These are phyloP conservation scores for Colletotrichum sp. DNA, from an alignment of 2,329 filamentous ascomycete genomes.

Conservation along the genomic window DNA sequence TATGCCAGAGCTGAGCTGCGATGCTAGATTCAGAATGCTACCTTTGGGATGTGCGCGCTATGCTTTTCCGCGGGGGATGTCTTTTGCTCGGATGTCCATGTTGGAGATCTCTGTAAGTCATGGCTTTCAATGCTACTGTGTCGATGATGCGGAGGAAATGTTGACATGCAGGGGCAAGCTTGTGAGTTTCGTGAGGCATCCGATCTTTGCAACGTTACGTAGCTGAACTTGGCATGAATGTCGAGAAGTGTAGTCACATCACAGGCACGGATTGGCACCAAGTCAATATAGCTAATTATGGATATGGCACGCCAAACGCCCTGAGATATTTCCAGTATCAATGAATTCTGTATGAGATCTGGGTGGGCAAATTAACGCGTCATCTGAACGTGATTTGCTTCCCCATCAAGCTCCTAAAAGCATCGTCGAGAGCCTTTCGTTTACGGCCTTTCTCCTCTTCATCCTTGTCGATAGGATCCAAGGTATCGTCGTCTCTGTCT, in stretches of 20 bases:
- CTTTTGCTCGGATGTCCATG: background rate
- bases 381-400: slow-evolving; percentile 68
- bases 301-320: background rate
- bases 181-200: background rate
- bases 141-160: background rate
- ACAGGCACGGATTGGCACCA: background rate
- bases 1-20: background rate
- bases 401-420: slow-evolving; percentile 78
- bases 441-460: slow-evolving; percentile 64
- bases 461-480: slow-evolving; percentile 39
- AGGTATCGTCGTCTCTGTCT: slow-evolving; percentile 53
- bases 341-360: background rate
- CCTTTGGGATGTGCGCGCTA: background rate
- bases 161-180: background rate
- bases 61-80: background rate
- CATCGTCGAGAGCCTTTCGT: slow-evolving; percentile 78
- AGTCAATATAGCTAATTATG: background rate
- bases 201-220: background rate
- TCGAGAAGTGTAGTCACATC: background rate
- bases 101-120: background rate
- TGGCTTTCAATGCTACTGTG: background rate
- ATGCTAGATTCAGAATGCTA: background rate
- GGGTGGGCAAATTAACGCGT: background rate
- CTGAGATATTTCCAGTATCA: background rate
- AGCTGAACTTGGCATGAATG: background rate